These are phyloP conservation scores for Aureobasidium sp. DNA, from an alignment of 2,329 filamentous ascomycete genomes.

Conservation along the genomic window DNA sequence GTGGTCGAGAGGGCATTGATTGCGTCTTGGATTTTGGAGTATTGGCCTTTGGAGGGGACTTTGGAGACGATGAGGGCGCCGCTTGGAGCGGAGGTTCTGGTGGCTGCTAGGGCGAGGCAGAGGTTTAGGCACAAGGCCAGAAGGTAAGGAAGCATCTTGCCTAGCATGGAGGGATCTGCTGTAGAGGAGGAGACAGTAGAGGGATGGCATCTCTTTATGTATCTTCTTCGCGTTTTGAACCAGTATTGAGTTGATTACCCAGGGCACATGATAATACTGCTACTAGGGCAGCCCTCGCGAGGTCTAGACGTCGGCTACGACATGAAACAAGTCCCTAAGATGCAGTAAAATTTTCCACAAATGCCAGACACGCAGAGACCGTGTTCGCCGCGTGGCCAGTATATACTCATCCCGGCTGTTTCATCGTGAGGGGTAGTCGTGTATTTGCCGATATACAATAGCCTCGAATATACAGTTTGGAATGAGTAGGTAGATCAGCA, in stretches of 20 bases:
- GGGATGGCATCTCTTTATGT: not conserved
- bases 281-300: not conserved
- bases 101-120: slow-evolving; percentile 21
- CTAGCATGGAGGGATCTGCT: not conserved
- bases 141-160: not conserved
- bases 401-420: not conserved
- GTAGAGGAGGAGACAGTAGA: not conserved
- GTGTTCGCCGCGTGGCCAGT: not conserved
- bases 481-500: not conserved
- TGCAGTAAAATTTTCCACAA: not conserved
- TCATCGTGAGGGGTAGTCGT: not conserved
- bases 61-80: slow-evolving; percentile 44
- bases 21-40: slow-evolving; percentile 47
- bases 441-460: not conserved
- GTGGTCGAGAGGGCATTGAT: slow-evolving; percentile 50
- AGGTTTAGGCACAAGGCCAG: slow-evolving; percentile 16
- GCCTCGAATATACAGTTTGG: not conserved
- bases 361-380: not conserved
- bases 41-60: slow-evolving; percentile 25
- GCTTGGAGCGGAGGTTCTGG: slow-evolving; percentile 38
- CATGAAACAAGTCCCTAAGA: not conserved
- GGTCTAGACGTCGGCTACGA: not conserved
- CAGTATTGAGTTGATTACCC: too few species aligned
- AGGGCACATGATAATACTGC: accelerated
- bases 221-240: not conserved